A percentile compares a stretch with the other conserved stretches of the same genome.
Evolutionary conservation across 148 eudicot species (phyloP).

Genomic region (Persicaria maculosa): DNA sequence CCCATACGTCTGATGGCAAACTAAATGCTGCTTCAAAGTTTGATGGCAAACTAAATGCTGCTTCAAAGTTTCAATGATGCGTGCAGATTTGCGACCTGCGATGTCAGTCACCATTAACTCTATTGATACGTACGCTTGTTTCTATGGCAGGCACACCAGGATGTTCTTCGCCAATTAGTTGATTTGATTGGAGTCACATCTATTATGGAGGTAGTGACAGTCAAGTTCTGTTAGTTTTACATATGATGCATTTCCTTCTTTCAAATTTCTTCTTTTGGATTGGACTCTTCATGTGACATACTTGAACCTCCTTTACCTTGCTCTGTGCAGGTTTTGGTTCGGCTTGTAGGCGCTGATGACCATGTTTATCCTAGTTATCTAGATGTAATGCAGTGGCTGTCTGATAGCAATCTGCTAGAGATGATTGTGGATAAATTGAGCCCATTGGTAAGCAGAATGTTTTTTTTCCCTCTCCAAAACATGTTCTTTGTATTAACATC

Average conservation of each 20-base stretch:
- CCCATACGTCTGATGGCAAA: not conserved
- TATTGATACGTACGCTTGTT: not conserved
- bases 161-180: constrained; percentile 73
- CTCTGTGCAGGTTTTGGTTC: constrained; percentile 68
- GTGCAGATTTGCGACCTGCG: not conserved
- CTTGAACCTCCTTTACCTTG: not conserved
- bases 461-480: not conserved
- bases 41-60: not conserved
- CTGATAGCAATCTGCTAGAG: constrained; percentile 84
- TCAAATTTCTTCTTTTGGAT: not conserved
- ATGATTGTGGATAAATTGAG: constrained; percentile 95
- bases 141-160: constrained; percentile 68
- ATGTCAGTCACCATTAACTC: not conserved
- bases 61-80: too few species aligned
- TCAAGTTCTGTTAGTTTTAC: not conserved
- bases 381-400: constrained; percentile 95
- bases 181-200: constrained; percentile 98
- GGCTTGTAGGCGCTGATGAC: constrained; percentile 94
- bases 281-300: not conserved
- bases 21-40: not conserved
- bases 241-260: not conserved
- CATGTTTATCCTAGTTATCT: constrained; percentile 61
- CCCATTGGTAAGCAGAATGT: constrained; percentile 51
- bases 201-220: constrained; percentile 74
- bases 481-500: not conserved